Percentiles rank a stretch among this genome's conserved stretches.
phyloP scores from a whole-genome alignment of 2,329 filamentous ascomycete species.

The Didymella arachidicola region DNA sequence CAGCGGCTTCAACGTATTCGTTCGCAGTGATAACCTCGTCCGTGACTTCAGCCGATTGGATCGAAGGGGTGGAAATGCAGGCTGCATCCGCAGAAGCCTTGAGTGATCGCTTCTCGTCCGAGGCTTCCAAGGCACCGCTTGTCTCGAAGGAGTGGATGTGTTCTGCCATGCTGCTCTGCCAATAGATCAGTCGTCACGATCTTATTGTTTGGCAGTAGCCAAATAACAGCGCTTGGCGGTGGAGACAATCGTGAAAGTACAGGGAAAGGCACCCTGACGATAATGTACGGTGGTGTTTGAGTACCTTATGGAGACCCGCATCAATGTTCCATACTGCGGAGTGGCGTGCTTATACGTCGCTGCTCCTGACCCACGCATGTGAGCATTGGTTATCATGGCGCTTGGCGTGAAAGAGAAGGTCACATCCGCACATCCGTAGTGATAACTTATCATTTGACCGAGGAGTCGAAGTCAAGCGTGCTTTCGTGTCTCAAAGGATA shows the following conservation, averaged over 20 bases:
- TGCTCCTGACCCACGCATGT: not conserved
- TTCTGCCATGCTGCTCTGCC: not conserved
- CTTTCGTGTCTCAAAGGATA: no score
- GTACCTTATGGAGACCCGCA: not conserved
- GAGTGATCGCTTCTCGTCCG: slow-evolving; percentile 6
- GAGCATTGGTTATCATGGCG: slow-evolving; percentile 7
- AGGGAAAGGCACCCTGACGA: not conserved
- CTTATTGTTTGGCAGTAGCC: not conserved
- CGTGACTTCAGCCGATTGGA: not conserved
- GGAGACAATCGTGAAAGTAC: slow-evolving; percentile 1
- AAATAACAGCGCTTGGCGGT: slow-evolving; percentile 5
- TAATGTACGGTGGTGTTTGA: not conserved
- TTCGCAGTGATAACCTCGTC: slow-evolving; percentile 1
- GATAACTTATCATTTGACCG: slow-evolving; percentile 6
- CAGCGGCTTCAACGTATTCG: slow-evolving; percentile 12
- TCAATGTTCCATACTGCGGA: not conserved
- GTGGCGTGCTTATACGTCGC: not conserved
- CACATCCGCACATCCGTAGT: slow-evolving; percentile 7
- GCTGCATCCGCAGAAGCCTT: slow-evolving; percentile 8
- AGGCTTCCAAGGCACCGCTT: slow-evolving; percentile 5
- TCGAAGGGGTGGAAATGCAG: not conserved
- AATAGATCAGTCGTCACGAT: not conserved
- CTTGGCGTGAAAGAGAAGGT: slow-evolving; percentile 14
- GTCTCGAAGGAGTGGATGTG: slow-evolving; percentile 7
- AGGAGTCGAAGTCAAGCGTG: not conserved